Base-by-base conservation (phyloP, 768 basidiomycete genomes). In the Chiua virens region DNA sequence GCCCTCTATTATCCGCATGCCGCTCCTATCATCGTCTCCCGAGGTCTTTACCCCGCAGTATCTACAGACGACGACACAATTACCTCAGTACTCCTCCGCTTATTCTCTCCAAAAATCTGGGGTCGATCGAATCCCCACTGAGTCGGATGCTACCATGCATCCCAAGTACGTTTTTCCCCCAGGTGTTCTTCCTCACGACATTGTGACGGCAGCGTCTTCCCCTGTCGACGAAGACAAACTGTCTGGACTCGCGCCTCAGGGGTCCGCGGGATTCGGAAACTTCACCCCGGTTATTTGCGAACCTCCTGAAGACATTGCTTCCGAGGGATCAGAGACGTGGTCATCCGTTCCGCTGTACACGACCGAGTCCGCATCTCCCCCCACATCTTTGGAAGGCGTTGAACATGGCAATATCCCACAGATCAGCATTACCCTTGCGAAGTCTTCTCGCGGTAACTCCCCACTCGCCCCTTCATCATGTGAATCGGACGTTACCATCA, bases 401-500 rank as follows among this genome's bases (percentile, higher is more conserved):
- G 59, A 40, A 36, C 53, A 57, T 50, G 42, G 56, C 49, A 59
- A 49, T 25, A 63, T 66, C 50, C 66, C 65, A 50, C 65, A 58
- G 38, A 68, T 66, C 50, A 66, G 57, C 45, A 66, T 66, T 25
- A 66, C 66, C 35, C 57, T 68, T 36, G 32, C 65, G 10, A 66
- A 57, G 42, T 66, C 65, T 51, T 66, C 65, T 27, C 63, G 59
- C 49, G 64, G 64, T 42, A 58, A 66, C 32, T 66, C 65, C 8
- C 65, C 65, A 25, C 52, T 61, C 10, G 55, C 53, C 28, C 49
- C 59, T 48, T 48, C 66, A 36, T 41, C 66, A 50, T 63, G 61
- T 51, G 66, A 63, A 21, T 66, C 66, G 17, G 65, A 63, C 20
- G 50, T 55, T 21, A 63, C 57, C 37, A 32, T 54, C 50, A 66